Evolutionary conservation across 306 rosid species (phyloP).

Genomic region (Coriaria nepalensis): DNA sequence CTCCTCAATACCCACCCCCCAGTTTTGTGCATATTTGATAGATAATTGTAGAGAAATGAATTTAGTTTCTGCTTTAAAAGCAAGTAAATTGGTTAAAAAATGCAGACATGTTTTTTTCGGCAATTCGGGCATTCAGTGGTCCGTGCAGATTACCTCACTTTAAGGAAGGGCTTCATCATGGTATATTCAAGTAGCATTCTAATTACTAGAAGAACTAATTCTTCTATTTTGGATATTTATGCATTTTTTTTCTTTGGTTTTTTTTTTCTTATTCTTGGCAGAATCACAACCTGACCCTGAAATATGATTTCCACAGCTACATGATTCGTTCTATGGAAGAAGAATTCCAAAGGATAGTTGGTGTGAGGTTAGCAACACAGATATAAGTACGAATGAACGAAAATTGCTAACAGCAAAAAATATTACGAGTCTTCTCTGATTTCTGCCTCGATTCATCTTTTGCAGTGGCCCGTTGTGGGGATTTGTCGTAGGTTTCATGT

Average conservation of each 20-base stretch:
- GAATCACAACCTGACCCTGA: conserved; percentile 71
- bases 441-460: conserved; percentile 18
- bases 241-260: background rate
- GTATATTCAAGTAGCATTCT: conserved; percentile 18
- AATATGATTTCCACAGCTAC: conserved; percentile 92
- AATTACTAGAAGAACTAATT: too few relatives aligned
- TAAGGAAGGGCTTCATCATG: conserved; percentile 88
- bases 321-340: conserved; percentile 99
- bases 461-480: conserved; percentile 93
- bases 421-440: too few relatives aligned
- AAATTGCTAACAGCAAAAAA: conserved; percentile 15
- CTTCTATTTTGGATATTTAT: background rate
- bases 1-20: background rate
- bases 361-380: conserved; percentile 62
- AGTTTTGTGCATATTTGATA: background rate
- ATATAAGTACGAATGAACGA: background rate
- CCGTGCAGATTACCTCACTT: conserved; percentile 76
- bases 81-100: conserved; percentile 6
- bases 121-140: conserved; percentile 85
- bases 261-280: conserved; percentile 33
- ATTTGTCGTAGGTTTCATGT: conserved; percentile 90
- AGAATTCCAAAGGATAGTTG: conserved; percentile 92
- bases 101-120: conserved; percentile 85
- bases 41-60: background rate
- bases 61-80: conserved; percentile 4